Conservation (phyloP, 169 alveolate species). For the Cryptosporidium muris region DNA sequence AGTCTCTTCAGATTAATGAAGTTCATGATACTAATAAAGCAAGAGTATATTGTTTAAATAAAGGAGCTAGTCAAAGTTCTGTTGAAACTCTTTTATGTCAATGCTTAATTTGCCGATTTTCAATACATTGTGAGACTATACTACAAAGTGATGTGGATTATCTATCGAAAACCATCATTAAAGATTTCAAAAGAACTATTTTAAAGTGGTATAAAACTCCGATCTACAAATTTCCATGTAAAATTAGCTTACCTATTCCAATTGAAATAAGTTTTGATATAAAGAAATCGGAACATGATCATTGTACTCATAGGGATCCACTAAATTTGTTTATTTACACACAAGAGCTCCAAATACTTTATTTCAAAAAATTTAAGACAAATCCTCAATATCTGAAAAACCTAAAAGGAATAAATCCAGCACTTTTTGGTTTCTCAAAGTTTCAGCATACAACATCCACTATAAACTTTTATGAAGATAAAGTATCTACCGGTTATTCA, state of each 20-base stretch:
- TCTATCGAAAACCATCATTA: constrained; percentile 3
- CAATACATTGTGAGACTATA: neutral
- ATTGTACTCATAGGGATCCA: neutral
- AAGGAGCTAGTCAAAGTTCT: neutral
- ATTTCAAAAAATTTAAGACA: neutral
- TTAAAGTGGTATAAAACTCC: neutral
- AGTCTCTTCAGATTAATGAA: neutral
- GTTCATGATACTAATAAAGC: neutral
- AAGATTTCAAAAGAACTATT: neutral
- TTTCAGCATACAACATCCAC: too few relatives aligned
- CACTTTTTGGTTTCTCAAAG: neutral
- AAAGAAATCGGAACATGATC: neutral
- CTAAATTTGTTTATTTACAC: neutral
- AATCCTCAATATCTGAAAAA: neutral
- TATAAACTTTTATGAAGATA: too few relatives aligned
- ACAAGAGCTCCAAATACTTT: constrained; percentile 37
- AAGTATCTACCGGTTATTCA: neutral
- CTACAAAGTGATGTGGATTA: constrained; percentile 1
- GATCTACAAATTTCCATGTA: constrained; percentile 7
- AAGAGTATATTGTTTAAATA: neutral
- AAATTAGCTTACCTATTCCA: constrained; percentile 13
- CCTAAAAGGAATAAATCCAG: constrained; percentile 10
- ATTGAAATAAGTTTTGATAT: constrained; percentile 34
- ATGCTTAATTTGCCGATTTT: constrained; percentile 28
- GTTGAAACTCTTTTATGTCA: constrained; percentile 9